These are phyloP conservation scores for Clonostachys byssicola DNA, from an alignment of 2,329 filamentous ascomycete species.

Conservation along the genomic window DNA sequence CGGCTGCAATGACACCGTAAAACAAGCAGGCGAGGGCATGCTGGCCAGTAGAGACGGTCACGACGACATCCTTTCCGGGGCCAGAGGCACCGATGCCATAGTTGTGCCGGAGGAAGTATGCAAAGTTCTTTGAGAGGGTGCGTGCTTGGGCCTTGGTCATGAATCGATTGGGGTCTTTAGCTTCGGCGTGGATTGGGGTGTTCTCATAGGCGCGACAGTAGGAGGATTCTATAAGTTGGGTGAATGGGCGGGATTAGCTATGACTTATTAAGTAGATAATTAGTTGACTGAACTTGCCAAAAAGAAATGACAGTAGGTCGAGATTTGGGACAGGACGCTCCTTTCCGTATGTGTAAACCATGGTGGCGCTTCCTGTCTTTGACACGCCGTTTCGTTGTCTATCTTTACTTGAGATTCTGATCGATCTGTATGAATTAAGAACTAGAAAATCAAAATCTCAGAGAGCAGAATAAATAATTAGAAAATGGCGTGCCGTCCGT, in stretches of 20 bases:
- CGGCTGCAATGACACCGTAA: slow-evolving; percentile 53
- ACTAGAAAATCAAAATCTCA: no score
- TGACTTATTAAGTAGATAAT: background rate
- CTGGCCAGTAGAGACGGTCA: slow-evolving; percentile 52
- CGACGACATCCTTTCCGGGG: slow-evolving; percentile 46
- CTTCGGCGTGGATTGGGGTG: slow-evolving; percentile 52
- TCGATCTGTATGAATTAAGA: no score
- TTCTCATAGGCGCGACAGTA: slow-evolving; percentile 31
- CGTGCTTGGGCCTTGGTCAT: slow-evolving; percentile 49
- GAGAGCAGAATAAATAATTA: no score
- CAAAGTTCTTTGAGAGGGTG: slow-evolving; percentile 43
- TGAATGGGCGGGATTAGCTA: background rate
- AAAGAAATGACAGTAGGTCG: slow-evolving; percentile 36
- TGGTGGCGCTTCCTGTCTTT: slow-evolving; percentile 2
- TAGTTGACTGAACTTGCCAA: slow-evolving; percentile 22
- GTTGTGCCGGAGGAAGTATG: slow-evolving; percentile 45
- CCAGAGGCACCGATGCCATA: slow-evolving; percentile 48
- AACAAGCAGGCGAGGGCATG: slow-evolving; percentile 48
- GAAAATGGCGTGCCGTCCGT: no score
- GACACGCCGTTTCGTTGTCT: no score
- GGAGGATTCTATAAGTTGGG: slow-evolving; percentile 20
- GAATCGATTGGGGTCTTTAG: slow-evolving; percentile 44
- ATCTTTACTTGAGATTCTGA: no score
- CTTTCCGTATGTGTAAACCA: slow-evolving; percentile 29
- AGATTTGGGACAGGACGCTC: slow-evolving; percentile 26